Conservation (phyloP, 345 rosid species). For the Sapria himalayana region DNA sequence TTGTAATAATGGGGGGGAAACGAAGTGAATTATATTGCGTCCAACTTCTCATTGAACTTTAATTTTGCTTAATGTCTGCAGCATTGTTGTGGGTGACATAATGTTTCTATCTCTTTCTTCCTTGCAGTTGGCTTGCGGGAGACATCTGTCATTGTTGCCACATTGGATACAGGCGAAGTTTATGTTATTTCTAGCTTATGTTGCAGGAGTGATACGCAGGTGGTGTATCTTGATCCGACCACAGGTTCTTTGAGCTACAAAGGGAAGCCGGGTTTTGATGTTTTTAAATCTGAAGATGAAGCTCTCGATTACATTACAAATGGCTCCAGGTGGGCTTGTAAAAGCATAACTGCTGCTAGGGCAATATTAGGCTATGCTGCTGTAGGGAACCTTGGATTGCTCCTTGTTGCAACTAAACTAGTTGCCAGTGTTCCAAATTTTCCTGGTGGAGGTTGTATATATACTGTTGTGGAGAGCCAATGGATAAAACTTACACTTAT, state of each 20-base stretch:
- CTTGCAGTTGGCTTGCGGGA: constrained; percentile 31
- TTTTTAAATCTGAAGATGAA: constrained; percentile 57
- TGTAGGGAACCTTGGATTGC: constrained; percentile 62
- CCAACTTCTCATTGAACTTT: too few species aligned
- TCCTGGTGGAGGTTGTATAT: constrained; percentile 90
- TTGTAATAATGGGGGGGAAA: too few species aligned
- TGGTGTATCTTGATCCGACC: constrained; percentile 73
- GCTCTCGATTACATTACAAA: constrained; percentile 50
- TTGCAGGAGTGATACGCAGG: constrained; percentile 47
- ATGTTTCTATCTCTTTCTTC: too few species aligned
- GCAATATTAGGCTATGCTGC: constrained; percentile 79
- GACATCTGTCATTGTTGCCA: constrained; percentile 56
- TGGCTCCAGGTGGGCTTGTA: constrained; percentile 36
- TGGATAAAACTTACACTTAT: constrained; percentile 73
- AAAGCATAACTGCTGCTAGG: constrained; percentile 30
- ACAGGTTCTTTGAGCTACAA: constrained; percentile 49
- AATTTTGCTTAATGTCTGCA: too few species aligned
- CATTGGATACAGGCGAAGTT: constrained; percentile 58
- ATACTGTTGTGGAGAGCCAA: constrained; percentile 64
- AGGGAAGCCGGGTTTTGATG: constrained; percentile 49
- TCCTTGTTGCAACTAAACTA: constrained; percentile 69
- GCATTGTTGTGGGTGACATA: too few species aligned
- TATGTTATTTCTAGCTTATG: constrained; percentile 47
- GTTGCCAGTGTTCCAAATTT: constrained; percentile 44
- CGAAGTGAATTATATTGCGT: too few species aligned